A percentile compares a stretch with the other conserved stretches of the same genome.
Conservation (phyloP, 2,329 filamentous ascomycete genomes). For the Sarocladium kiliense region DNA sequence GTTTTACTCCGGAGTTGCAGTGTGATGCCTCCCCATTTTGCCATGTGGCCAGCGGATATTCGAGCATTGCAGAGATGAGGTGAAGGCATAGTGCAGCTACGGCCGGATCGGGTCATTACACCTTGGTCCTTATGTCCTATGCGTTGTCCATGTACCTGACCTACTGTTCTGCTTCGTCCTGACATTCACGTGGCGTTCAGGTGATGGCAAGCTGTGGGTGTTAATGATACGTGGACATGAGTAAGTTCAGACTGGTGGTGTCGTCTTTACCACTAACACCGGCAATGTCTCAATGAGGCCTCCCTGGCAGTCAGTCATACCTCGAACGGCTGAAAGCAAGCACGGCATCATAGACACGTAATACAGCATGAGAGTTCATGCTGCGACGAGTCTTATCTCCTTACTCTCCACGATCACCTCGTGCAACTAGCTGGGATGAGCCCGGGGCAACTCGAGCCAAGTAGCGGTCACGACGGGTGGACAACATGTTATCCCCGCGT, state of each 20-base stretch:
- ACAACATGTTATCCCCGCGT: not conserved
- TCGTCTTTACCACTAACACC: not conserved
- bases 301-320: not conserved
- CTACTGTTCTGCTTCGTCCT: not conserved
- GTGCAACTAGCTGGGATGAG: not conserved
- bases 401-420: not conserved
- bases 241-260: not conserved
- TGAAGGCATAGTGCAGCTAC: not conserved
- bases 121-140: not conserved
- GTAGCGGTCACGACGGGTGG: not conserved
- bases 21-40: not conserved
- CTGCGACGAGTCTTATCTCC: not conserved
- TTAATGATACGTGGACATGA: not conserved
- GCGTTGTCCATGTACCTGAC: not conserved
- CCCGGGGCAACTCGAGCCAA: not conserved
- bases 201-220: not conserved
- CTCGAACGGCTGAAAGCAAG: not conserved
- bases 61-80: not conserved
- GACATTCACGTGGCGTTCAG: not conserved
- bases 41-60: slow-evolving; percentile 2
- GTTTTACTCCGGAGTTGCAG: not conserved
- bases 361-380: not conserved
- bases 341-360: slow-evolving; percentile 4
- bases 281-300: not conserved
- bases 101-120: not conserved